A percentile compares a stretch with the other conserved stretches of the same genome.
phyloP scores from a whole-genome alignment of 2,329 filamentous ascomycete species.

The Orbilia ellipsospora region DNA sequence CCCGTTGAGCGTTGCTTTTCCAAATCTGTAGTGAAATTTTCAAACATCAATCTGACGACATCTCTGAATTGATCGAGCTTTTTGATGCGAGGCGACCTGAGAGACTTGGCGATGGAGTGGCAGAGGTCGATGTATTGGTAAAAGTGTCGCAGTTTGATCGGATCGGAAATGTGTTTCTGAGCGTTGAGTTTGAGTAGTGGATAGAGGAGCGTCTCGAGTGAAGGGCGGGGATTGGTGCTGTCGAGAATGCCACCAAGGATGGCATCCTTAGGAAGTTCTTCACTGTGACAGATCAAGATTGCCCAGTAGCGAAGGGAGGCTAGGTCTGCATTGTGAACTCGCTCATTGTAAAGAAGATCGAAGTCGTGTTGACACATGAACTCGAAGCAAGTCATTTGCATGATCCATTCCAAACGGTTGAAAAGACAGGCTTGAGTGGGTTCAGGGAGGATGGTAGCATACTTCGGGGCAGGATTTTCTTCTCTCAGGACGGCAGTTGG shows the following conservation, averaged over 20 bases:
- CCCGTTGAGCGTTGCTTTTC: conserved; percentile 11
- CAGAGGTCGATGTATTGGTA: conserved; percentile 6
- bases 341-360: conserved; percentile 11
- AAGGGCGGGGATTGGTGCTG: background rate
- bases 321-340: conserved; percentile 16
- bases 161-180: conserved; percentile 1
- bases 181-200: conserved; percentile 21
- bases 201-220: conserved; percentile 7
- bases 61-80: too few relatives aligned
- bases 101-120: background rate
- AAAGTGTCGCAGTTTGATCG: background rate
- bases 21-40: background rate
- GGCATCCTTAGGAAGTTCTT: conserved; percentile 6
- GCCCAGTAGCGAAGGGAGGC: conserved; percentile 28
- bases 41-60: conserved; percentile 2
- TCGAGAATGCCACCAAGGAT: conserved; percentile 5
- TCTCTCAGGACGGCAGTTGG: too few relatives aligned
- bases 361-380: conserved; percentile 11
- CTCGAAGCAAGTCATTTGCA: conserved; percentile 29
- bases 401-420: conserved; percentile 20
- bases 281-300: conserved; percentile 15
- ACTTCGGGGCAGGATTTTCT: background rate
- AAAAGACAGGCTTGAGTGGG: conserved; percentile 7
- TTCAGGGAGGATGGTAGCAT: background rate
- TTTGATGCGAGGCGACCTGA: conserved; percentile 11